Conservation (phyloP, 1,284 basidiomycete genomes). For the Sporisorium scitamineum region DNA sequence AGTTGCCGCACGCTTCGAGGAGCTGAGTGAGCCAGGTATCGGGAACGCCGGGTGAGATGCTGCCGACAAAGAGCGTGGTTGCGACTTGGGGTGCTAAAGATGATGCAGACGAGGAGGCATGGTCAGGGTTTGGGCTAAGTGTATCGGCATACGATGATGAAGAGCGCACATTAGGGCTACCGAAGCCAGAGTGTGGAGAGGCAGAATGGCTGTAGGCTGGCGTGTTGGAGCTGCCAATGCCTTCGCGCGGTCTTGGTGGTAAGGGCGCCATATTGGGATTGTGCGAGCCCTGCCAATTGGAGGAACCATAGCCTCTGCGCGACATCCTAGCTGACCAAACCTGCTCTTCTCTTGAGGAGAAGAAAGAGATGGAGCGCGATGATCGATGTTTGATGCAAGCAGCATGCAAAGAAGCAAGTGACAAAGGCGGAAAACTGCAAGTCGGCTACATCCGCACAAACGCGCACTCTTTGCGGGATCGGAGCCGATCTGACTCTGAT, state of each 20-base stretch:
- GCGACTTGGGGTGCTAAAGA: constrained; percentile 64
- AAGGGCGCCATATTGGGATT: constrained; percentile 63
- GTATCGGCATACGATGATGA: constrained; percentile 11
- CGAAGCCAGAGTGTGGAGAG: constrained; percentile 33
- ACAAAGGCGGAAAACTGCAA: background rate
- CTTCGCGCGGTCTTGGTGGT: constrained; percentile 48
- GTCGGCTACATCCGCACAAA: background rate
- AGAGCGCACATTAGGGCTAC: constrained; percentile 24
- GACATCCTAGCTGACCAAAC: constrained; percentile 20
- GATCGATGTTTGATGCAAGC: background rate
- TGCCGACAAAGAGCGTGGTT: constrained; percentile 86
- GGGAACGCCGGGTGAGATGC: constrained; percentile 90
- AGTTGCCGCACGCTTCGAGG: constrained; percentile 85
- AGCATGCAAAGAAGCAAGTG: background rate
- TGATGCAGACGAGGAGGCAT: constrained; percentile 12
- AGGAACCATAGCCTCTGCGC: constrained; percentile 29
- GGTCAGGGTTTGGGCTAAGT: constrained; percentile 16
- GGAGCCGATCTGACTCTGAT: constrained; percentile 3
- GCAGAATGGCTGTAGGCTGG: constrained; percentile 24
- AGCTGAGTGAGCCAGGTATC: constrained; percentile 81
- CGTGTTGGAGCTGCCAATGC: constrained; percentile 43
- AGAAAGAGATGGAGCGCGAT: background rate
- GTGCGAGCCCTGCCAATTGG: constrained; percentile 52
- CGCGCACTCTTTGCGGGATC: background rate
- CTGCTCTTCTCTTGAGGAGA: background rate